Evolutionary conservation across 352 stramenopile species (phyloP), one percentile per base, ranked within the genome.

Genomic region (Pythium angustatum): DNA sequence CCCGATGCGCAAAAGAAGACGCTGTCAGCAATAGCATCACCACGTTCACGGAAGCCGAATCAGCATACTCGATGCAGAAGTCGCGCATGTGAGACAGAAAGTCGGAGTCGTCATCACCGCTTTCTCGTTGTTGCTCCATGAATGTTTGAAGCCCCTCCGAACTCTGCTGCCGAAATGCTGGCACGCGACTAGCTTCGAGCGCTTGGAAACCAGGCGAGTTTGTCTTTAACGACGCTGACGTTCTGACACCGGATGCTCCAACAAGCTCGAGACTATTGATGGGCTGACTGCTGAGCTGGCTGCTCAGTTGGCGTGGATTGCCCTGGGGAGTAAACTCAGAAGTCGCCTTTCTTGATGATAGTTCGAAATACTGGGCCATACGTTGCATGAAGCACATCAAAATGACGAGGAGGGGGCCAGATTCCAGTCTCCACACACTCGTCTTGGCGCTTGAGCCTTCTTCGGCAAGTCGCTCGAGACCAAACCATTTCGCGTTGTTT

Each of bases 1-100:
- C 85, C 64, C 85, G 78, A 52, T 91, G 87, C 1, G 90, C 71
- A 59, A 95, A 96, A 47, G 79, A 78, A 21, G 87, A 91, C n/a
- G 90, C 72, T 47, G 83, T 88, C 9, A 96, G 58, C 59, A 90
- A 51, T 2, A 94, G 64, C 73, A 90, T 92, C 45, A 91, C 75
- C 2, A 91, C 64, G 50, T 91, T 93, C 33, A 95, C 83, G 1
- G 81, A 91, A 26, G 83, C 81, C 30, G 88, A 87, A 49, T 77
- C 86, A 11, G 84, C 84, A 64, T 93, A 91, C 43, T 77, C 81
- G 43, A 83, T 77, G 38, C 82, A 84, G 44, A 93, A 91, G 22
- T 70, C 75, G 21, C 81, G 69, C 41, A 93, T 71, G 30, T 75
- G 85, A 1, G 77, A 74, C n/a, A 91, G 79, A 48, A 93, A 93